Evolutionary conservation across 192 early-diverging fungal species (phyloP), one percentile per base, ranked within the genome.

Genomic region (Entrophospora sp.): DNA sequence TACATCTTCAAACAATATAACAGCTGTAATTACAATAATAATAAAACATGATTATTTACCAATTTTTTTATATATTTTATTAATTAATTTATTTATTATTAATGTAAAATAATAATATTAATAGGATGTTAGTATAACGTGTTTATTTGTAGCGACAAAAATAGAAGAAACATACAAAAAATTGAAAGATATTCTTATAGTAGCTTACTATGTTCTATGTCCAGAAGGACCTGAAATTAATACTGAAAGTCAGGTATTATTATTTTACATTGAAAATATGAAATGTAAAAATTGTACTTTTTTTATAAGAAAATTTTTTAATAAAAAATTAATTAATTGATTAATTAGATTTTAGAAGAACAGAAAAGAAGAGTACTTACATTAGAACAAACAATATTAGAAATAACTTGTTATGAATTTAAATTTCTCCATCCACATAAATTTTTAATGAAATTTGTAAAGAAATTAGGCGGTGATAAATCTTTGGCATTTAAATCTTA

Each of bases 141-240:
- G 87, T 61, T 64, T 92, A 22, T 89, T 91, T 70, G 87, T 92
- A 1, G 88, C 89, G 3, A 87, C 84, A 43, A 94, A 94, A 62
- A 87, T 92, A 60, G 91, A 94, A 52, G 92, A 94, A 49, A 92
- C 90, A 0, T 84, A 87, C 45, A 94, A 94, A 60, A 89, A 87
- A 57, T 72, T 89, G 22, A 85, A 87, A 57, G 92, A 94, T 60
- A 87, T 94, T 5, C 76, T 90, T 42, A 75, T 88, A 3, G 81
- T 77, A 30, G 81, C 83, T 0, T 83, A 83, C 35, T 69, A 73
- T 31, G 70, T 81, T n/a, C 56, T 71, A 32, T 73, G 81, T 42
- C 78, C 83, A 1, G 71, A 77, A 6, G 71, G 69, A 14, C 63
- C 79, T 31, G 82, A 86, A 65, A 72, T 80, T 31, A 79, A 85